Evolutionary conservation across 306 rosid genomes (phyloP).

Genomic region (Vachellia collinsii): DNA sequence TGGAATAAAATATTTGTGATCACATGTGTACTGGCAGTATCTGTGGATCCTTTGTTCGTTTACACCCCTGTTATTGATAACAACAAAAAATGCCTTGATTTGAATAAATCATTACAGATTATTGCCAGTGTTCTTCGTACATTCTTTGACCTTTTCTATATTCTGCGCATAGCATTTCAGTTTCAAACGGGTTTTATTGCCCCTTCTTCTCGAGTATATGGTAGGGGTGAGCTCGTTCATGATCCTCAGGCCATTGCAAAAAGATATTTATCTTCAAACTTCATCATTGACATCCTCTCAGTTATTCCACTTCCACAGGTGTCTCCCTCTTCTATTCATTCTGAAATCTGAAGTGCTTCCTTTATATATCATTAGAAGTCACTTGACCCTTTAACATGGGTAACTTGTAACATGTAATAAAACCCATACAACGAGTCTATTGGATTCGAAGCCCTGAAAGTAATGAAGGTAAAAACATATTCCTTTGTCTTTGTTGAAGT

Average conservation of each 20-base stretch:
- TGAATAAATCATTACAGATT: not conserved
- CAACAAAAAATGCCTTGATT: constrained; percentile 23
- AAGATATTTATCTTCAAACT: not conserved
- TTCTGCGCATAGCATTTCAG: not conserved
- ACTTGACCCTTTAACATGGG: not conserved
- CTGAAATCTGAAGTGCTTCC: not conserved
- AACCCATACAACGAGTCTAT: not conserved
- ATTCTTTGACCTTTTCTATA: not conserved
- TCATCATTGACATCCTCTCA: not conserved
- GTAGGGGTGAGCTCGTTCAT: not conserved
- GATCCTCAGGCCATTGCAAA: not conserved
- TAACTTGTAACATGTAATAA: constrained; percentile 2
- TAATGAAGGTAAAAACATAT: not conserved
- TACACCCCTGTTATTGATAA: constrained; percentile 58
- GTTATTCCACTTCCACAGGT: not conserved
- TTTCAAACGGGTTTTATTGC: not conserved
- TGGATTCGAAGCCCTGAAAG: not conserved
- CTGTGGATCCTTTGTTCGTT: constrained; percentile 82
- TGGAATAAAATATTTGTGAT: constrained; percentile 85
- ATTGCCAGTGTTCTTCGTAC: not conserved
- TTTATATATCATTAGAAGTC: not conserved
- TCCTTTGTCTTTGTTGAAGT: not conserved
- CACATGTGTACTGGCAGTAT: constrained; percentile 72
- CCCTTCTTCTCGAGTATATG: not conserved
- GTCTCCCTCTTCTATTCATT: not conserved